These are phyloP conservation scores for Zarea fungicola DNA, from an alignment of 2,329 filamentous ascomycete genomes.

Conservation along the genomic window DNA sequence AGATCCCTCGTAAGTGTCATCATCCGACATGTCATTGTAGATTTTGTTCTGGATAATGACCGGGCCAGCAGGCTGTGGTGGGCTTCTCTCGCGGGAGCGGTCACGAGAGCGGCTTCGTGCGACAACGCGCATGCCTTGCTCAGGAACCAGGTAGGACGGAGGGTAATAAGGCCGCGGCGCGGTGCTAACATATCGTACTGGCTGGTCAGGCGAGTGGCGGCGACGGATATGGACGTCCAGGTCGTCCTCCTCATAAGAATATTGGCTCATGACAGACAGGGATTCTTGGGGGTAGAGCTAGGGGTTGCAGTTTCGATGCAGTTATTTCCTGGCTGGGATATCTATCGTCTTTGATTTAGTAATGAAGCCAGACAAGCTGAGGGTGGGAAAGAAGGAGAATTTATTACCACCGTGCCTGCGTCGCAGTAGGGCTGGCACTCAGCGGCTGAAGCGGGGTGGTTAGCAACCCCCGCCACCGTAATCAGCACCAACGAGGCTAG, in stretches of 20 bases:
- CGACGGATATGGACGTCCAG: constrained; percentile 46
- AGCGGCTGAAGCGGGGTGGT: constrained; percentile 10
- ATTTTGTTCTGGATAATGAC: constrained; percentile 56
- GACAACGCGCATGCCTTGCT: constrained; percentile 41
- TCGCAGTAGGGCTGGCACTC: constrained; percentile 7
- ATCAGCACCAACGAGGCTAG: constrained; percentile 4
- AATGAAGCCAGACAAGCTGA: neutral
- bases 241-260: constrained; percentile 51
- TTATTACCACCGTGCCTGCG: neutral
- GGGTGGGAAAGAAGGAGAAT: constrained; percentile 2
- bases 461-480: constrained; percentile 5
- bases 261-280: constrained; percentile 28
- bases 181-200: constrained; percentile 43
- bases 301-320: neutral
- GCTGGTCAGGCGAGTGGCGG: constrained; percentile 34
- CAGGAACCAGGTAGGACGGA: constrained; percentile 39
- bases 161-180: constrained; percentile 34
- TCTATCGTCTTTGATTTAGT: neutral
- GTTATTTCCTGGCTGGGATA: too few relatives aligned
- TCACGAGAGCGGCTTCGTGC: constrained; percentile 36
- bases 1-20: constrained; percentile 33
- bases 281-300: neutral
- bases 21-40: constrained; percentile 44
- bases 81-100: constrained; percentile 31
- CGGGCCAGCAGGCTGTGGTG: constrained; percentile 25